A percentile compares a stretch with the other conserved stretches of the same genome.
Conservation (phyloP, 169 alveolate genomes). For the Babesia bigemina region DNA sequence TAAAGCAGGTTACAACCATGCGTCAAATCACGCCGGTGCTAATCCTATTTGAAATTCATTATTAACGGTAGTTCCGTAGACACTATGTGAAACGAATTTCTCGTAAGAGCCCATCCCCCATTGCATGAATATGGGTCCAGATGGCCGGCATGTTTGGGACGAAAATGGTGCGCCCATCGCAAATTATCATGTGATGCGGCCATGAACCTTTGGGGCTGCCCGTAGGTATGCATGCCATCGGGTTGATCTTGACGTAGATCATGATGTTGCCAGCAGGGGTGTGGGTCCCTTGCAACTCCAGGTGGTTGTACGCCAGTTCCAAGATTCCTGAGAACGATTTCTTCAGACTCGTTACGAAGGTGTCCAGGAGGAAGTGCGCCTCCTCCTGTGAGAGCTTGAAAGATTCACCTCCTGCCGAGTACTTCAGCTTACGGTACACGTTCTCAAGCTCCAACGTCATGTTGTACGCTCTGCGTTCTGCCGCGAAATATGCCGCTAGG, state of each 20-base stretch:
- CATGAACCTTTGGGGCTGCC: not conserved
- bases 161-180: not conserved
- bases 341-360: not conserved
- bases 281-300: slow-evolving; percentile 6
- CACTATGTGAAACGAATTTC: not conserved
- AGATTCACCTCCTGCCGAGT: not conserved
- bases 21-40: not conserved
- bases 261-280: not conserved
- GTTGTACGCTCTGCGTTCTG: slow-evolving; percentile 3
- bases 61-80: not conserved
- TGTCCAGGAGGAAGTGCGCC: slow-evolving; percentile 1
- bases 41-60: not conserved
- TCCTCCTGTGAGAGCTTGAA: slow-evolving; percentile 17
- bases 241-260: slow-evolving; percentile 34
- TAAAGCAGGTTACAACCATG: not conserved
- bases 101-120: slow-evolving; percentile 15
- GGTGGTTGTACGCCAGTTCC: slow-evolving; percentile 24
- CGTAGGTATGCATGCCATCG: slow-evolving; percentile 27
- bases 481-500: not conserved
- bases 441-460: slow-evolving; percentile 10
- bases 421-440: slow-evolving; percentile 4
- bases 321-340: not conserved
- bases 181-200: slow-evolving; percentile 11
- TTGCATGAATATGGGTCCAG: not conserved
- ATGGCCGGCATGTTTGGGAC: slow-evolving; percentile 19